Base-by-base conservation (phyloP, 140 eudicot genomes). In the Artemisia princeps region DNA sequence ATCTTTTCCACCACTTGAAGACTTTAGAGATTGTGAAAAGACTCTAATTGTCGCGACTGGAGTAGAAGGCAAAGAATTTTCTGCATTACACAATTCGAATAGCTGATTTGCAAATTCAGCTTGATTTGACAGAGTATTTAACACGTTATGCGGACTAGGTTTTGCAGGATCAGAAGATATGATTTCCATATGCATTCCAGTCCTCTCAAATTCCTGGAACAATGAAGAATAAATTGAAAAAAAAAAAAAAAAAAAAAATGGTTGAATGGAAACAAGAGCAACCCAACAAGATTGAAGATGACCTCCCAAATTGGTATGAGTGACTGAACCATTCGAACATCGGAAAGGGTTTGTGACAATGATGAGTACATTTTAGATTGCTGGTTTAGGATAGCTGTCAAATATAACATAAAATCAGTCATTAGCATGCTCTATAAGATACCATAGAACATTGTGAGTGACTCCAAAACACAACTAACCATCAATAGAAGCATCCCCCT, bases 301-400 rank as follows among this genome's bases (percentile, higher is more conserved):
- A 94, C 99, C 99, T 94, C 95, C 99, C 99, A 94, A 66, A 94
- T 94, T 37, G 99, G 99, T 56, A 94, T 74, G 42, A 94, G 88
- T 44, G 99, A 94, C 81, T 89, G 99, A 75, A 94, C 99, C 96
- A 86, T 82, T 82, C 81, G 86, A 83, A 77, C 81, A 71, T 86
- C 90, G 7, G 90, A 80, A 62, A 62, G 68, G 62, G 89, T 79
- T 78, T 94, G 96, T 23, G 99, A 88, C 65, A 88, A 79, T 59
- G 99, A 74, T 46, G 88, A 74, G 63, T 78, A 88, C 68, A 84
- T 45, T 58, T 78, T 86, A 59, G 22, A 67, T 75, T 82, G 81
- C 69, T 82, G 96, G 80, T 94, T 94, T 14, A 94, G 68, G 26
- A 94, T 86, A 74, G 86, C 99, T 94, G 95, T 68, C 42, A 30